Evolutionary conservation across 768 basidiomycete genomes (phyloP).

Genomic region (Russula foetens): DNA sequence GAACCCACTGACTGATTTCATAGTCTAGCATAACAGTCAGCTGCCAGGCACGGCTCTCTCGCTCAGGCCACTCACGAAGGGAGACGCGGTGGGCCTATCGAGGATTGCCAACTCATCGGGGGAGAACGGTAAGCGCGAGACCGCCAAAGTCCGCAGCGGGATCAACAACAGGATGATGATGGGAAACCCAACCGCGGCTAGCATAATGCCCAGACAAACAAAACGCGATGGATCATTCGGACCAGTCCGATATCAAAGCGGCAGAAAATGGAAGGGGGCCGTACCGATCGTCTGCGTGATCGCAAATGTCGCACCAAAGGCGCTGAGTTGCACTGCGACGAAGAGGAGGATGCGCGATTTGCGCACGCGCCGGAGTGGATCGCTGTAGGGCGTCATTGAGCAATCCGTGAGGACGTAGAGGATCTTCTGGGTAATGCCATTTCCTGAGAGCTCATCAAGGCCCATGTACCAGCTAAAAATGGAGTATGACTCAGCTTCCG

Average conservation of each 20-base stretch:
- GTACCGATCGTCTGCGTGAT: constrained; percentile 84
- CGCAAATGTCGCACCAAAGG: constrained; percentile 84
- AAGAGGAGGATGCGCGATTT: constrained; percentile 68
- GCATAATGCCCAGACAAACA: background rate
- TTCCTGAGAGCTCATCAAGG: constrained; percentile 65
- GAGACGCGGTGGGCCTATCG: constrained; percentile 85
- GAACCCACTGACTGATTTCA: constrained; percentile 18
- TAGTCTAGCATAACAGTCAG: constrained; percentile 7
- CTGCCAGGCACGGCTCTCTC: background rate
- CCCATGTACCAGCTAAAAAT: constrained; percentile 86
- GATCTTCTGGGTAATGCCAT: constrained; percentile 77
- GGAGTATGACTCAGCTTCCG: background rate
- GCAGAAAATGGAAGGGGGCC: constrained; percentile 12
- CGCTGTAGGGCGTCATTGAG: constrained; percentile 46
- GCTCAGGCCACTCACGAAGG: constrained; percentile 51
- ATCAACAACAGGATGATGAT: constrained; percentile 79
- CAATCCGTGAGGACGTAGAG: constrained; percentile 73
- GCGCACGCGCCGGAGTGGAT: constrained; percentile 72
- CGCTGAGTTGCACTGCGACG: constrained; percentile 64
- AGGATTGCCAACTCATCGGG: constrained; percentile 71
- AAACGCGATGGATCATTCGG: background rate
- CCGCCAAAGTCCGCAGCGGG: constrained; percentile 61
- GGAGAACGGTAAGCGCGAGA: constrained; percentile 72
- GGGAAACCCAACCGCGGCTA: constrained; percentile 87
- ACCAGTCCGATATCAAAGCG: background rate